Base-by-base conservation (phyloP, 1,284 basidiomycete genomes). In the Ustilago curta region DNA sequence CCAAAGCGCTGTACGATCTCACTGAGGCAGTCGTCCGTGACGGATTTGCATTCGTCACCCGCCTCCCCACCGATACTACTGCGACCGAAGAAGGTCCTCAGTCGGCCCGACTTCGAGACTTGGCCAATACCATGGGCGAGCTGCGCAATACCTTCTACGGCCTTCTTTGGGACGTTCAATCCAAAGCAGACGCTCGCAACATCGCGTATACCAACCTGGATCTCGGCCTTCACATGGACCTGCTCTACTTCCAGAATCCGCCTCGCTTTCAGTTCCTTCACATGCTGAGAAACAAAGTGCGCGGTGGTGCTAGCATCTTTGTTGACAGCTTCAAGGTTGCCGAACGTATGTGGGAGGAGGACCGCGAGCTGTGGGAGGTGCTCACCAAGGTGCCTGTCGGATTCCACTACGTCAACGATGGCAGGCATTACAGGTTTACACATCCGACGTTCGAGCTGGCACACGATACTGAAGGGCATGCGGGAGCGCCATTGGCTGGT, bases 151-250 rank as follows among this genome's bases (percentile, higher is more conserved):
- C 95, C 11, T 96, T 98, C 85, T 99, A 99, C 81, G 96, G 96
- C 1, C 79, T 83, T 37, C 86, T 92, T 0, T 99, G 95, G 94
- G 91, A 98, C 85, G 96, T 99, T 21, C 90, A 90, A 85, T 92
- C 91, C 71, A 83, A 92, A 45, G 76, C 76, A 1, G 83, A 81
- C 3, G 92, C 91, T 76, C 90, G 89, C 76, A 99, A 99, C 85
- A 94, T 99, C 68, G 96, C 96, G 2, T 97, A 97, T 85, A 99
- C 96, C 7, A 92, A 94, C 84, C 87, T 97, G 19, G 90, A 93
- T 78, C 88, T 99, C 2, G 95, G 92, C 0, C 84, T 96, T 21
- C 96, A 98, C 83, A 94, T 95, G 92, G 95, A 98, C 86, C 59
- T 83, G 45, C 67, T 74, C 50, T 83, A 83, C 71, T 83, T 82